Percentiles rank a stretch among this genome's conserved stretches.
Conservation (phyloP, 768 basidiomycete species). For the Leccinum ochraceum region DNA sequence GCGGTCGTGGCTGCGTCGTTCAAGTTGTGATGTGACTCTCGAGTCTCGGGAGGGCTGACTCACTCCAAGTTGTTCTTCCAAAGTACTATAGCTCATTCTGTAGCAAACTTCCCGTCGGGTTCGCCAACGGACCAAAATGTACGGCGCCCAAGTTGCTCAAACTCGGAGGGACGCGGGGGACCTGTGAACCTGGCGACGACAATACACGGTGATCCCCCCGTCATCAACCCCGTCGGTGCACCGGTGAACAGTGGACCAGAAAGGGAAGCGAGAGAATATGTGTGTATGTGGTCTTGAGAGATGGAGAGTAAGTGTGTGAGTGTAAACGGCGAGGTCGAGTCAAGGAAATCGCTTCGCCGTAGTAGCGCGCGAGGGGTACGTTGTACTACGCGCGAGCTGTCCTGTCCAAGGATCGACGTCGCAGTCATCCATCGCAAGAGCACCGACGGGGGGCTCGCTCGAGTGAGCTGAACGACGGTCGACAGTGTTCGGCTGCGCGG, state of each 20-base stretch:
- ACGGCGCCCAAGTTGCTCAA: background rate
- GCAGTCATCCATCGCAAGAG: conserved; percentile 84
- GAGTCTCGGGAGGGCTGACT: no score
- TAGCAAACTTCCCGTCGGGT: background rate
- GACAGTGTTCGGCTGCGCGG: conserved; percentile 34
- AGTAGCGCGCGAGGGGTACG: conserved; percentile 9
- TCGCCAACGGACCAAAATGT: background rate
- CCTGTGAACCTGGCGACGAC: background rate
- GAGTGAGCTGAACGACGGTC: conserved; percentile 24
- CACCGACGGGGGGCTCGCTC: conserved; percentile 33
- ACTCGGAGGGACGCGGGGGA: background rate
- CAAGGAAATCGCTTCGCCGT: background rate
- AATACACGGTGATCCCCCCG: background rate
- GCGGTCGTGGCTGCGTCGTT: no score
- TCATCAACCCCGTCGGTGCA: background rate
- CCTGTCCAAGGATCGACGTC: conserved; percentile 49
- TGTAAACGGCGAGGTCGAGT: background rate
- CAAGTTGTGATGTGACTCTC: no score
- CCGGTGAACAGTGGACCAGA: background rate
- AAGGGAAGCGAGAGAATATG: background rate
- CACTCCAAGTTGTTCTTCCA: no score
- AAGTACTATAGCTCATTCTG: no score
- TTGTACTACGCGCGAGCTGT: conserved; percentile 9
- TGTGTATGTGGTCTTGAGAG: background rate
- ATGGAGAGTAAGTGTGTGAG: background rate